Evolutionary conservation across 1,284 basidiomycete species (phyloP), one percentile per base, ranked within the genome.

Genomic region (Porogramme epimiltina): DNA sequence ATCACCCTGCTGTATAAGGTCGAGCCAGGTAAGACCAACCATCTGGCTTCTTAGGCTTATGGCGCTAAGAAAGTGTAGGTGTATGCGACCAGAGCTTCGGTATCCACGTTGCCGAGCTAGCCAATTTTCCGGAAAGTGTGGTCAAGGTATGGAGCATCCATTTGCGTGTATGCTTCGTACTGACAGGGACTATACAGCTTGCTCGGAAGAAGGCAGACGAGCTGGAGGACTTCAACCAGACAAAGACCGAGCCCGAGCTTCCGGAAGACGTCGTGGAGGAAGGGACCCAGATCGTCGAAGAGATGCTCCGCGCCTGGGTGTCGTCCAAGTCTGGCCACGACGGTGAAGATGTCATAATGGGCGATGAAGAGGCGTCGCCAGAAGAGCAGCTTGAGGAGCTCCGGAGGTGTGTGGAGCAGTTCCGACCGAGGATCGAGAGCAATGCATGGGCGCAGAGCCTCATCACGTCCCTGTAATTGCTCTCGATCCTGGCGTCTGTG

Each of bases 11-110:
- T 99, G 42, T 99, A 99, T 74, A 95, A 96, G 70, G 95, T 99
- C 18, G 87, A 95, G 65, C 88, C 90, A n/a, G 90, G 91, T 13
- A 80, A 94, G 36, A 92, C 92, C 55, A 95, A 99, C 66, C 95
- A 98, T 5, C 13, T 8, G 19, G n/a, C n/a, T 3, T 9, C 23
- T 18, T 8, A 6, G 22, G 3, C 47, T 42, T 19, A 47, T 16
- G 1, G 11, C 48, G 31, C 19, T 8, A 11, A 20, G 6, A 31
- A 31, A 8, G 28, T 31, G 28, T 22, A 80, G 90, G 91, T 13
- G 80, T 94, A 36, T 93, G 92, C 55, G 96, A 99, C 66, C 96
- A 98, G 70, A 95, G 93, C 66, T 98, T 98, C 65, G 97, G 97
- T 72, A 99, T 99, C 41, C 95, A 99, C 62, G 97, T 99, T 19